phyloP scores from a whole-genome alignment of 768 basidiomycete species.

The Polyporus arcularius region DNA sequence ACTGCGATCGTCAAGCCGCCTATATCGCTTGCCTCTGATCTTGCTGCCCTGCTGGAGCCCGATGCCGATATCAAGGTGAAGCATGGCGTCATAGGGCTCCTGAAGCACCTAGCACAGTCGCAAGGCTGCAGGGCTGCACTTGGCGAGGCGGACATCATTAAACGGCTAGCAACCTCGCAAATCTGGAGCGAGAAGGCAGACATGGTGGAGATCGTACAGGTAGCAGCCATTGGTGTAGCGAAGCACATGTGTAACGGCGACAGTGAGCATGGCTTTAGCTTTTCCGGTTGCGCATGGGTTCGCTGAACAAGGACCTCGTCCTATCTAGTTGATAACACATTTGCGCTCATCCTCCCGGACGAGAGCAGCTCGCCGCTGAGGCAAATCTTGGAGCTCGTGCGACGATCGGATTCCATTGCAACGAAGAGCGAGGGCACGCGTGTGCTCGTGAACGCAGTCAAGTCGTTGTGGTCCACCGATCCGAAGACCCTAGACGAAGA shows the following conservation, averaged over 20 bases:
- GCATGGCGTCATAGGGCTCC: slow-evolving; percentile 83
- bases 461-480: slow-evolving; percentile 70
- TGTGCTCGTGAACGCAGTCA: slow-evolving; percentile 82
- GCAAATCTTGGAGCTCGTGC: slow-evolving; percentile 72
- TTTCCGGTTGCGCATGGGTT: neutral
- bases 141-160: slow-evolving; percentile 62
- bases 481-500: slow-evolving; percentile 39
- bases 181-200: slow-evolving; percentile 76
- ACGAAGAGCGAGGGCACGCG: slow-evolving; percentile 90
- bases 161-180: slow-evolving; percentile 57
- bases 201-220: slow-evolving; percentile 84
- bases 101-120: slow-evolving; percentile 81
- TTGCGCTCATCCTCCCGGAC: slow-evolving; percentile 52
- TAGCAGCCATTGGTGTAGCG: slow-evolving; percentile 82
- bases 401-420: slow-evolving; percentile 78
- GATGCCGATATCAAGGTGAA: slow-evolving; percentile 78
- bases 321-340: slow-evolving; percentile 45
- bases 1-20: slow-evolving; percentile 50
- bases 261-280: slow-evolving; percentile 45
- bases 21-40: slow-evolving; percentile 61
- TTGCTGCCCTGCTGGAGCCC: slow-evolving; percentile 64
- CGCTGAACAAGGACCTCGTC: slow-evolving; percentile 2
- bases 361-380: slow-evolving; percentile 48
- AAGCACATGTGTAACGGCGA: slow-evolving; percentile 86
- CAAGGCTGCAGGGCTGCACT: slow-evolving; percentile 59